These are phyloP conservation scores for Nematocida ironsii DNA, from an alignment of 371 early-diverging fungal genomes.

Conservation along the genomic window DNA sequence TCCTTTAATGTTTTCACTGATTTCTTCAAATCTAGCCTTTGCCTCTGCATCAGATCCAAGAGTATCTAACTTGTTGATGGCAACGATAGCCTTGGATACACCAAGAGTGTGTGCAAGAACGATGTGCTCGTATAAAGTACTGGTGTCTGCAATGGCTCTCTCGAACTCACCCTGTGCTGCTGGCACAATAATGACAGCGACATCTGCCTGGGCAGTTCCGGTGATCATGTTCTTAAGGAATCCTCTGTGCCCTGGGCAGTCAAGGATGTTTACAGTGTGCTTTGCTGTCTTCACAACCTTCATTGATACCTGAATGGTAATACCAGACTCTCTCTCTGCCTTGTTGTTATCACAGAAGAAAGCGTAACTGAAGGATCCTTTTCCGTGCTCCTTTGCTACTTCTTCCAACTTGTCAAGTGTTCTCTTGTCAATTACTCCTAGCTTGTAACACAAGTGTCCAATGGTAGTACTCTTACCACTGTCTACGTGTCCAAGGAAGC, in stretches of 20 bases:
- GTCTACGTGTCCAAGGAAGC: slow-evolving; percentile 70
- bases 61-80: slow-evolving; percentile 95
- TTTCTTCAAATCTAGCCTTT: slow-evolving; percentile 78
- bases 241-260: slow-evolving; percentile 98
- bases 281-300: slow-evolving; percentile 60
- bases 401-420: slow-evolving; percentile 64
- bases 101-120: slow-evolving; percentile 89
- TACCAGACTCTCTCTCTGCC: slow-evolving; percentile 69
- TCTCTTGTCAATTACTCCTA: slow-evolving; percentile 65
- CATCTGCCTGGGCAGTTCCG: slow-evolving; percentile 92
- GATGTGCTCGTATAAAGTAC: slow-evolving; percentile 94
- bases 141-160: slow-evolving; percentile 71
- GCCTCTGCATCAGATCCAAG: slow-evolving; percentile 75
- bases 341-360: slow-evolving; percentile 67
- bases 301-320: slow-evolving; percentile 67
- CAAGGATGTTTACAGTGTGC: slow-evolving; percentile 72
- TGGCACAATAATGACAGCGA: slow-evolving; percentile 93
- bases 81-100: slow-evolving; percentile 85
- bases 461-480: slow-evolving; percentile 69
- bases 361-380: slow-evolving; percentile 66
- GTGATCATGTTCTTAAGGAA: slow-evolving; percentile 99
- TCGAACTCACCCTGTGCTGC: slow-evolving; percentile 82
- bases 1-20: slow-evolving; percentile 96
- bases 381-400: slow-evolving; percentile 62
- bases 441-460: slow-evolving; percentile 61